phyloP scores from a whole-genome alignment of 345 rosid genomes.

The Linum lewisii region DNA sequence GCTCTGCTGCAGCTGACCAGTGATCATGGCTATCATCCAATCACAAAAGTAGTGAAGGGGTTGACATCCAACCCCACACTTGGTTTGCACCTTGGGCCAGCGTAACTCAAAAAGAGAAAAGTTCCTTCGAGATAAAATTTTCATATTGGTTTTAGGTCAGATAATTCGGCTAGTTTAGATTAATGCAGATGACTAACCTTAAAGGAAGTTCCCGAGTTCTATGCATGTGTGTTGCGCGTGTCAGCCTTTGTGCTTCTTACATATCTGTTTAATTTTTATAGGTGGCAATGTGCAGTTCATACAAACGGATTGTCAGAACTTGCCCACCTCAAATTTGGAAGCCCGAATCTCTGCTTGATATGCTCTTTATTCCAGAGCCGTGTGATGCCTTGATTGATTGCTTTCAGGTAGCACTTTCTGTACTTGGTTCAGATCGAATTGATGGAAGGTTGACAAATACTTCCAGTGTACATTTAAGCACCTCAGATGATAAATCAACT shows the following conservation, averaged over 20 bases:
- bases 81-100: too few species aligned
- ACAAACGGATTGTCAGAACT: slow-evolving; percentile 52
- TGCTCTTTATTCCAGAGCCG: slow-evolving; percentile 59
- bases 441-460: slow-evolving; percentile 30
- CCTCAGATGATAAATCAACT: slow-evolving; percentile 22
- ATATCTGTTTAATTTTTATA: slow-evolving; percentile 16
- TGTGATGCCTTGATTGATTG: slow-evolving; percentile 62
- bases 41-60: too few species aligned
- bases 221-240: background rate
- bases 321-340: slow-evolving; percentile 80
- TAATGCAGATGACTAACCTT: background rate
- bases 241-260: background rate
- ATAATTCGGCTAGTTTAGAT: background rate
- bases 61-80: too few species aligned
- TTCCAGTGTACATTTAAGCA: slow-evolving; percentile 19
- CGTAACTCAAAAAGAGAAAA: too few species aligned
- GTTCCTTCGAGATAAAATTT: too few species aligned
- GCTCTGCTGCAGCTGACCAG: background rate
- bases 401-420: slow-evolving; percentile 44
- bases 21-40: too few species aligned
- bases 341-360: slow-evolving; percentile 50
- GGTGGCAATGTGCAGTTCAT: slow-evolving; percentile 76
- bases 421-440: slow-evolving; percentile 47
- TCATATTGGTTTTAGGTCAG: background rate
- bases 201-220: background rate